Base-by-base conservation (phyloP, 2,329 filamentous ascomycete species). In the Stagonosporopsis tanaceti region DNA sequence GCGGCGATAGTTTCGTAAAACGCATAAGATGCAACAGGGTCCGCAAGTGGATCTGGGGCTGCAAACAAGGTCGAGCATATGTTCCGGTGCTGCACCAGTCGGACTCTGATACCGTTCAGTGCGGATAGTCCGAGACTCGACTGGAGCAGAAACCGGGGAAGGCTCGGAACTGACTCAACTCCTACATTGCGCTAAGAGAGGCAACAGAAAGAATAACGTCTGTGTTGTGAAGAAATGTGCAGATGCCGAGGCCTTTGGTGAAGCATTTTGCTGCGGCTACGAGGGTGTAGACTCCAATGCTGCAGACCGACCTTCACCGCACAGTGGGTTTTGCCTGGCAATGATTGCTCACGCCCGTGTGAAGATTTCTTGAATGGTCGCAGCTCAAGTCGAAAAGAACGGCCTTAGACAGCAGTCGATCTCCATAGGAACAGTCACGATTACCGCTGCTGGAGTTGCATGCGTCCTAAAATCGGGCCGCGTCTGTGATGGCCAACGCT, bases 101-200 rank as follows among this genome's bases (percentile, higher is more conserved):
- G 22, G 17, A 47, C 6, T 25, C 50, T 54, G 50, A 59, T 47
- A 54, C 51, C 15, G 20, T 32, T 42, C 37, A 42, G 24, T 15
- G 12, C 47, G 30, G 41, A 44, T 27, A 34, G 12, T 4, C 17
- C 45, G 32, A 15, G 34, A 30, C 22, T 35, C 4, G n/a, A 24
- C 7, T 53, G 50, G 27, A 45, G 39, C 34, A 38, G 40, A 54
- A 50, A 46, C 50, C 42, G 56, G 50, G 51, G 47, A 59, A 59
- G 47, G 41, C 30, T 38, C 34, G 45, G 39, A 24, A 58, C 35
- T 46, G 39, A 53, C 27, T 40, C 50, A 4, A 22, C 6, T 38
- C 8, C 22, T 17, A 11, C 11, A 5, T 40, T 14, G 20, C 11
- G 30, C 44, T 27, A 40, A 30, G 6, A n/a, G n/a, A 25, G 12